Conservation (phyloP, 2,329 filamentous ascomycete genomes). For the Reticulascus tulasneorum region DNA sequence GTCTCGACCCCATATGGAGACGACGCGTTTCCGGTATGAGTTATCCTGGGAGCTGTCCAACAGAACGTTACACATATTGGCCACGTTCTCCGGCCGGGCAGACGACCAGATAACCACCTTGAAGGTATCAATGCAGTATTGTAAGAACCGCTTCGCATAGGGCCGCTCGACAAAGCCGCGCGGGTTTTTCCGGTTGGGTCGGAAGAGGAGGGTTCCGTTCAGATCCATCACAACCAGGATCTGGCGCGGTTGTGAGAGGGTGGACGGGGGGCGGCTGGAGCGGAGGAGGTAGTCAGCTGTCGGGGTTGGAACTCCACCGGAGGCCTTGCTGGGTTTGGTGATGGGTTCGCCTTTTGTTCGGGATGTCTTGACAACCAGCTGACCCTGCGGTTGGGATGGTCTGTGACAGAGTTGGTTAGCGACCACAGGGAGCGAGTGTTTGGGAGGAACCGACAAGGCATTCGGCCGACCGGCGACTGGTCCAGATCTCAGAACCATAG, state of each 20-base stretch:
- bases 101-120: slow-evolving; percentile 89
- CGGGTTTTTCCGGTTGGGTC: slow-evolving; percentile 50
- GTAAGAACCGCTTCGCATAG: slow-evolving; percentile 63
- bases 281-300: slow-evolving; percentile 56
- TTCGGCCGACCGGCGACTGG: too few relatives aligned
- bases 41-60: slow-evolving; percentile 34
- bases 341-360: slow-evolving; percentile 12
- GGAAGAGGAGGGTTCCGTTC: slow-evolving; percentile 83
- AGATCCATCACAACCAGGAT: slow-evolving; percentile 86
- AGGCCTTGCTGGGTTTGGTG: slow-evolving; percentile 30
- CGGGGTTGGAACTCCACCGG: slow-evolving; percentile 59
- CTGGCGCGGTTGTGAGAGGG: slow-evolving; percentile 46
- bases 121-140: slow-evolving; percentile 71
- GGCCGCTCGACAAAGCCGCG: slow-evolving; percentile 61
- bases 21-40: slow-evolving; percentile 49
- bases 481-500: too few relatives aligned
- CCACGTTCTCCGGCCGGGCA: slow-evolving; percentile 69
- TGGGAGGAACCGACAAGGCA: too few relatives aligned
- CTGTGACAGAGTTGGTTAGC: too few relatives aligned
- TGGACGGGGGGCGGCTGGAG: slow-evolving; percentile 39
- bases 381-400: too few relatives aligned
- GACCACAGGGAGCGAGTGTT: too few relatives aligned
- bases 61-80: slow-evolving; percentile 61
- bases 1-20: slow-evolving; percentile 76
- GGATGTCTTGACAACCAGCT: too few relatives aligned